Conservation (phyloP, 176 grass and related monocot genomes). For the Paspalum notatum region DNA sequence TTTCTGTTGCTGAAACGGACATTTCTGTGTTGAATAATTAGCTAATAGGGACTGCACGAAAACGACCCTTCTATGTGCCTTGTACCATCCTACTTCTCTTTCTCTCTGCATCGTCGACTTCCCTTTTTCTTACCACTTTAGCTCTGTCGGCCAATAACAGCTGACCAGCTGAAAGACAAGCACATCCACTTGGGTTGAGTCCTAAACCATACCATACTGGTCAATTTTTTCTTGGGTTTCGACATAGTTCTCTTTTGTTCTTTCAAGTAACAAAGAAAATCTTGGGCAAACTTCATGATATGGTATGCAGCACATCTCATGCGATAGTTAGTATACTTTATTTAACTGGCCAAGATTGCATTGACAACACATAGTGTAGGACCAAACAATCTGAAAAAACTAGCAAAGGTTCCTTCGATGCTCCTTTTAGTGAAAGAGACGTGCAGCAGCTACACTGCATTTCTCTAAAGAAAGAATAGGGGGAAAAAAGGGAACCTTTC, state of each 20-base stretch:
- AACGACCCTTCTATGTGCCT: neutral
- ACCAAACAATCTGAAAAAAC: constrained; percentile 25
- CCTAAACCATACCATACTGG: neutral
- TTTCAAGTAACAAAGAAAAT: neutral
- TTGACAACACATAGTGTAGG: constrained; percentile 15
- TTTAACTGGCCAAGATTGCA: neutral
- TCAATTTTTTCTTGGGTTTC: neutral
- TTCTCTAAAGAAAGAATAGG: constrained; percentile 33
- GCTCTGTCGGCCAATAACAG: constrained; percentile 23
- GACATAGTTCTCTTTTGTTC: neutral
- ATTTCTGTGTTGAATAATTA: neutral
- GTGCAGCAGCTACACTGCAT: constrained; percentile 11
- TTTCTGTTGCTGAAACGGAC: neutral
- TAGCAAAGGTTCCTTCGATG: constrained; percentile 25
- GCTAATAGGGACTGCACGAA: constrained; percentile 18
- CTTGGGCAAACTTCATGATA: neutral
- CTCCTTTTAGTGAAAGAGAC: constrained; percentile 42
- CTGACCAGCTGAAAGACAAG: neutral
- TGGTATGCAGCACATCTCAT: neutral
- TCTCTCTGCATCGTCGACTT: neutral
- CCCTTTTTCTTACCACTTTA: neutral
- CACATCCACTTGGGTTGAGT: neutral
- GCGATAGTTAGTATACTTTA: neutral
- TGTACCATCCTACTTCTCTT: neutral
- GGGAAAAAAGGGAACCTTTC: constrained; percentile 19